Conservation (phyloP, 495 filamentous ascomycete species). For the Cercophora sp. region DNA sequence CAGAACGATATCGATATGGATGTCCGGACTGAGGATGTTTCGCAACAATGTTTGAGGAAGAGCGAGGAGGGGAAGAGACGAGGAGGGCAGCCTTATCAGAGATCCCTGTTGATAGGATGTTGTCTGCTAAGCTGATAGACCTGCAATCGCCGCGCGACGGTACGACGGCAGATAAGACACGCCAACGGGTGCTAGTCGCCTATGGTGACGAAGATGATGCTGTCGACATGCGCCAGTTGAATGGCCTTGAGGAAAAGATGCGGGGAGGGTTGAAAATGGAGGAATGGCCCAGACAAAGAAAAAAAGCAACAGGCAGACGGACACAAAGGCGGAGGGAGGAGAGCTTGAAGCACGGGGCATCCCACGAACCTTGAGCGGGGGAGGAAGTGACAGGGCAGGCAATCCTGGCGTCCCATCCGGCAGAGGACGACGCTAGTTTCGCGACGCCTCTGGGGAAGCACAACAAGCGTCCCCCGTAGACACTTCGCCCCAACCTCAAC, state of each 20-base stretch:
- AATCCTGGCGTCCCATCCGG: no score
- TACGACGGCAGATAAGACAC: conserved; percentile 33
- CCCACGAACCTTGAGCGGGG: background rate
- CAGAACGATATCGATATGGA: background rate
- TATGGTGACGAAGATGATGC: background rate
- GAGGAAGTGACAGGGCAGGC: no score
- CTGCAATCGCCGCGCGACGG: background rate
- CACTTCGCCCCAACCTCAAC: no score
- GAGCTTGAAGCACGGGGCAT: background rate
- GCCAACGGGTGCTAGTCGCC: no score
- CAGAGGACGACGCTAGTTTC: no score
- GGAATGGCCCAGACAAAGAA: no score
- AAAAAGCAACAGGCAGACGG: background rate
- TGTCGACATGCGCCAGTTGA: conserved; percentile 2
- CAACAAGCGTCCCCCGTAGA: no score
- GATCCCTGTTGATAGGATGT: conserved; percentile 28
- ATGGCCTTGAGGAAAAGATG: background rate
- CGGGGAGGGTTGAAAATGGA: background rate
- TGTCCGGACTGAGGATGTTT: background rate
- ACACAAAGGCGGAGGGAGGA: background rate
- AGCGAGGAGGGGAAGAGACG: conserved; percentile 18
- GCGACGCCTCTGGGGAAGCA: no score
- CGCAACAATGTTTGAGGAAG: conserved; percentile 5
- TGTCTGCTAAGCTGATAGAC: conserved; percentile 12
- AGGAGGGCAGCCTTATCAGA: conserved; percentile 40